Evolutionary conservation across 768 basidiomycete species (phyloP), one percentile per base, ranked within the genome.

Genomic region (Psilocybe cyanescens): DNA sequence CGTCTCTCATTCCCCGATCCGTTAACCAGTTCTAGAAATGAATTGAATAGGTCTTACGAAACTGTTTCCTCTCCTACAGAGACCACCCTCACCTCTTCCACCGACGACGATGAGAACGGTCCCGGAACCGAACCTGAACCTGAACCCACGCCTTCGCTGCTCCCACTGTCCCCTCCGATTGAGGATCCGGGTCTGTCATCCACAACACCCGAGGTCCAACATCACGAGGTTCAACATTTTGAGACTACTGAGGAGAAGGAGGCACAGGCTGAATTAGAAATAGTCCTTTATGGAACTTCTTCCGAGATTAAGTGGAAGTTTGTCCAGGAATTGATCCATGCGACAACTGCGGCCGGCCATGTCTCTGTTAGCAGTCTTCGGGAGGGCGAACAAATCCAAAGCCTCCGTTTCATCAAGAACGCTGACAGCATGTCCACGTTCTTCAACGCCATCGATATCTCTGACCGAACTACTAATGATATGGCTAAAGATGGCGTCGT

Each of bases 1-100:
- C 85, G 89, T 66, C 74, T 93, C 60, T 92, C 91, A 35, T 94
- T 94, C 76, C 91, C 91, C 41, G 91, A 94, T 75, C 91, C 91
- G 61, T 81, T 93, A 70, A 87, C 86, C 58, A 89, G 88, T 71
- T 89, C 89, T 57, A 81, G 79, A 63, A 82, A 86, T 74, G 85
- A 90, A 59, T 76, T 84, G 54, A 81, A 79, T 71, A 79, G 82
- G 62, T 86, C 88, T 35, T 86, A 83, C 69, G 84, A 87, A 64
- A 79, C 84, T 37, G 77, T 82, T 59, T 73, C 75, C 54, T 74
- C 75, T 53, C 73, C 76, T 56, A 71, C 78, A 63, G 80, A 80
- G 56, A 67, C 68, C 48, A 65, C 69, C 39, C 54, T 72, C 58
- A 71, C 68, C 60, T 66, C 62, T 33, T 66, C 71, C 33, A 65